These are phyloP conservation scores for Aspergillus chevalieri DNA, from an alignment of 2,329 filamentous ascomycete genomes.

Conservation along the genomic window DNA sequence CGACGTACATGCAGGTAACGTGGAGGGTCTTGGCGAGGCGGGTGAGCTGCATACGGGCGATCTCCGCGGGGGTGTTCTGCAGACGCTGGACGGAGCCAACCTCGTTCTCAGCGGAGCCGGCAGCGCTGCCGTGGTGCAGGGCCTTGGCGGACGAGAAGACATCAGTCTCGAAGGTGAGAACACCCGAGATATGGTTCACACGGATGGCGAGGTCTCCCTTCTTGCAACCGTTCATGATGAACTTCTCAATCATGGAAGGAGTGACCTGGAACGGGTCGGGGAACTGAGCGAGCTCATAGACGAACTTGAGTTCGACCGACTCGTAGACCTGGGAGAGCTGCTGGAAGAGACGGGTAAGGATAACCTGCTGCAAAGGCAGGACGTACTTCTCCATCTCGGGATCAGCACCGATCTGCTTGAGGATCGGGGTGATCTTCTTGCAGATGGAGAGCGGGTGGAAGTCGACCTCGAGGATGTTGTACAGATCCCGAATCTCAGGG, in stretches of 20 bases:
- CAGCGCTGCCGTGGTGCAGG: constrained; percentile 72
- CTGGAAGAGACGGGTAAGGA: constrained; percentile 96
- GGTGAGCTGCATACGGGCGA: constrained; percentile 89
- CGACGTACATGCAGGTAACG: constrained; percentile 92
- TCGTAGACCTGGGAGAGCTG: constrained; percentile 98
- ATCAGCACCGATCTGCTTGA: constrained; percentile 87
- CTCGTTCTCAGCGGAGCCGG: constrained; percentile 83
- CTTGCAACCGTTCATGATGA: constrained; percentile 99
- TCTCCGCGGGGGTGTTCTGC: constrained; percentile 96
- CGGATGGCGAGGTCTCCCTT: constrained; percentile 96
- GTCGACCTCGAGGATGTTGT: constrained; percentile 98
- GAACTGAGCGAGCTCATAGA: constrained; percentile 89
- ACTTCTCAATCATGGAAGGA: constrained; percentile 91
- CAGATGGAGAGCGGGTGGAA: constrained; percentile 98
- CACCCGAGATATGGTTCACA: constrained; percentile 89
- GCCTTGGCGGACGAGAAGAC: constrained; percentile 97
- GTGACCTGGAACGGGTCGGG: constrained; percentile 93
- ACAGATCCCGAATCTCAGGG: constrained; percentile 92
- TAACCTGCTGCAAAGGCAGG: constrained; percentile 91
- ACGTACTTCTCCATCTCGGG: constrained; percentile 98
- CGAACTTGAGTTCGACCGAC: constrained; percentile 89
- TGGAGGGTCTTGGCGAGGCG: constrained; percentile 86
- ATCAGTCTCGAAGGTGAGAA: constrained; percentile 95
- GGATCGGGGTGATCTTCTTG: constrained; percentile 96
- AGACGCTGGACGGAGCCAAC: constrained; percentile 82